Evolutionary conservation across 371 early-diverging fungal genomes (phyloP).

Genomic region (Lichtheimia corymbifera): DNA sequence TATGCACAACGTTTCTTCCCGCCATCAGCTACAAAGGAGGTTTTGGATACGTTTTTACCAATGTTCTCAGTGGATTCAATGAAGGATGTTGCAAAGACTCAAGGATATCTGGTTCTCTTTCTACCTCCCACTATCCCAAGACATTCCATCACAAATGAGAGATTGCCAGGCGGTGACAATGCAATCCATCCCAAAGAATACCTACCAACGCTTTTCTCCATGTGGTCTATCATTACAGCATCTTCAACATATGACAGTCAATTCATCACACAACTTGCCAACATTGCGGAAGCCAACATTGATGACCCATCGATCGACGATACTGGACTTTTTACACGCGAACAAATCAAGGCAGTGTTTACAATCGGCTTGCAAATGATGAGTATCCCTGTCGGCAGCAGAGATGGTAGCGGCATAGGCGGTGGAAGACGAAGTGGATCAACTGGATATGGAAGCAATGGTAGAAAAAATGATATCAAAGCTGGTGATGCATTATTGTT

Average conservation of each 20-base stretch:
- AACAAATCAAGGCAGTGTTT: slow-evolving; percentile 70
- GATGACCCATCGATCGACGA: slow-evolving; percentile 18
- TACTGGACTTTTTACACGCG: slow-evolving; percentile 63
- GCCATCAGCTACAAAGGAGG: slow-evolving; percentile 63
- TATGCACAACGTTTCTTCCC: slow-evolving; percentile 63
- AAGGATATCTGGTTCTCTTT: slow-evolving; percentile 62
- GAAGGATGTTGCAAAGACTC: slow-evolving; percentile 53
- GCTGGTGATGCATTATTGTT: slow-evolving; percentile 47
- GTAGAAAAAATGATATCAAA: slow-evolving; percentile 37
- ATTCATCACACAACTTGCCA: slow-evolving; percentile 68
- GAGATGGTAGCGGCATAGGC: slow-evolving; percentile 36
- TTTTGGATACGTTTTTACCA: slow-evolving; percentile 75
- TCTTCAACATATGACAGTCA: slow-evolving; percentile 62
- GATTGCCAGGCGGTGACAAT: slow-evolving; percentile 15
- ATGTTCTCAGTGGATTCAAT: slow-evolving; percentile 59
- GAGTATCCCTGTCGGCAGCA: slow-evolving; percentile 78
- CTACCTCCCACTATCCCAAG: slow-evolving; percentile 54
- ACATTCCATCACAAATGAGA: slow-evolving; percentile 23
- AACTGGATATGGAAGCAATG: slow-evolving; percentile 37
- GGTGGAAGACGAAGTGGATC: slow-evolving; percentile 33
- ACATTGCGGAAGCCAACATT: slow-evolving; percentile 67
- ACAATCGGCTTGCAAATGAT: slow-evolving; percentile 70
- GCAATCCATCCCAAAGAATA: slow-evolving; percentile 58
- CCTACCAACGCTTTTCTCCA: slow-evolving; percentile 77
- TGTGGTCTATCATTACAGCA: slow-evolving; percentile 74